These are phyloP conservation scores for Fusarium veterinarium DNA, from an alignment of 2,329 filamentous ascomycete species.

Conservation along the genomic window DNA sequence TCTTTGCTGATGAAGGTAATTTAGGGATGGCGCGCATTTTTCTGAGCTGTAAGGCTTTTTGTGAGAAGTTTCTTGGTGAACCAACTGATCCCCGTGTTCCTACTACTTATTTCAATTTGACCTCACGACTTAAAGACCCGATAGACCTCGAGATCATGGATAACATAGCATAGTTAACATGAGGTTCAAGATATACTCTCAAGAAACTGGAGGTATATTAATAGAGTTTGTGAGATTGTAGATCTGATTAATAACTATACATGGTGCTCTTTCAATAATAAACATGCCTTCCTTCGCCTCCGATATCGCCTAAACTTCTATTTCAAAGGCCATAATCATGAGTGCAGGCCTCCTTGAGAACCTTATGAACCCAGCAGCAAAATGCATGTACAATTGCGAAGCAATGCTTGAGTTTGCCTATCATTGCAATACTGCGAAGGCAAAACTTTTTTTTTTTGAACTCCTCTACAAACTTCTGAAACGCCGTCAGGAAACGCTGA, in stretches of 20 bases:
- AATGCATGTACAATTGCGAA: background rate
- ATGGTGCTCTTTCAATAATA: background rate
- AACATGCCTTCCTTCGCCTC: background rate
- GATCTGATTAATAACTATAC: background rate
- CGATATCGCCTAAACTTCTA: too few relatives aligned
- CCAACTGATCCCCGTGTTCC: background rate
- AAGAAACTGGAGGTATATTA: background rate
- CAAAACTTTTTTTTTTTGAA: too few relatives aligned
- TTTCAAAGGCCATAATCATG: background rate
- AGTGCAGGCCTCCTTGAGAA: too few relatives aligned
- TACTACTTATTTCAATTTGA: background rate
- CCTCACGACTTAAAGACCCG: background rate
- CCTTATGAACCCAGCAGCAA: background rate
- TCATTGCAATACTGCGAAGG: background rate
- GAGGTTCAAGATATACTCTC: too few relatives aligned
- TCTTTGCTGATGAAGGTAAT: background rate
- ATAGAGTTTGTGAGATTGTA: background rate
- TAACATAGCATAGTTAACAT: background rate
- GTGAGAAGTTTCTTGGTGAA: background rate
- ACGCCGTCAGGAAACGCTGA: background rate
- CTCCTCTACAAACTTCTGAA: background rate
- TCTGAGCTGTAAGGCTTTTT: background rate
- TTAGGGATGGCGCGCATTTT: background rate
- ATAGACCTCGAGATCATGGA: background rate
- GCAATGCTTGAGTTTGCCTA: background rate